Evolutionary conservation across 2,329 filamentous ascomycete genomes (phyloP), one percentile per base, ranked within the genome.

Genomic region (Dryadomyces sulphureus): DNA sequence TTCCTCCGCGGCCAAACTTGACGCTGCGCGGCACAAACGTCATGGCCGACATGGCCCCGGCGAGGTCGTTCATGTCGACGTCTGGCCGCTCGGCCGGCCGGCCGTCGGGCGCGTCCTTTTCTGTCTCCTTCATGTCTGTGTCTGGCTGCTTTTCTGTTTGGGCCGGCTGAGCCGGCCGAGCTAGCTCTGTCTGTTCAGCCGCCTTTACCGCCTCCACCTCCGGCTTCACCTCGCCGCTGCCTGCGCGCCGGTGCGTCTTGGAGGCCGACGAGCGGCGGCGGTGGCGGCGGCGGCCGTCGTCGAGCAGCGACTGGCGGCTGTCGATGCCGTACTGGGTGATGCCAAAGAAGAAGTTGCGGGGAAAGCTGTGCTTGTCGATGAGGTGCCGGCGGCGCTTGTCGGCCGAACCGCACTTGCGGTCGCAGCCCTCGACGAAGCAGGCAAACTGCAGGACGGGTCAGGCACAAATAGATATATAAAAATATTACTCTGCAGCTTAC

Each of bases 281-380:
- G 52, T 70, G 67, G 2, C 44, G 38, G 7, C 52, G 47, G 6
- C 66, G 63, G 11, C 64, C 61, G n/a, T 80, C 73, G 42, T 77
- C 68, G 12, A 96, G 68, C 63, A 98, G 77, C 17, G 87, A 94
- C 38, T 71, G 79, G 44, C 85, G 77, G 41, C 81, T 81, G 57
- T 95, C 90, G 50, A 95, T 84, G n/a, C 92, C 92, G 50, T 86
- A 79, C 53, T 88, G 85, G 3, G 93, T 82, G 45, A 96, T 76
- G 43, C 79, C 77, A 56, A 93, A 94, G 62, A 93, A 90, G 64
- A 88, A 94, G 56, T 85, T 84, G 59, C 77, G 79, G 11, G 89
- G 90, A 58, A 92, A 98, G 65, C 81, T 74, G 62, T 98, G 92
- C 65, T 94, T 95, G 67, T 94, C 89, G 54, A 94, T 86, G 53